Evolutionary conservation across 768 basidiomycete species (phyloP), one percentile per base, ranked within the genome.

Genomic region (Hemileccinum rubropunctum): DNA sequence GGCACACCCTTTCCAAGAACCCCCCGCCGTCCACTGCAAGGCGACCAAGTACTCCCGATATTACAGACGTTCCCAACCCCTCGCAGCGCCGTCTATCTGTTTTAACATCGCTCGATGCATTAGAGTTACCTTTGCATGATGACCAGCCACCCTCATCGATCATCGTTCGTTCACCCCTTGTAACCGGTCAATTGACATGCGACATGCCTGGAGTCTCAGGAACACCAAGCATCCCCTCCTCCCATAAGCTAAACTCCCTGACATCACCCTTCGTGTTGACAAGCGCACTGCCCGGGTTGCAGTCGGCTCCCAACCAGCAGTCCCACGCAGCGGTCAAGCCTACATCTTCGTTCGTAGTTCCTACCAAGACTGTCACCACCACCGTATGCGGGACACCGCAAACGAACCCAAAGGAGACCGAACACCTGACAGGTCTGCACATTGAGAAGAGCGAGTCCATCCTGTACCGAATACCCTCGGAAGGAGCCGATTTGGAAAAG

Each of bases 141-240:
- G 53, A 54, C 40, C 15, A 36, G 6, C 58, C 59, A 5, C 57
- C 54, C 11, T 63, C 63, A 17, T 56, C 63, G 4, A 63, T 61
- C 33, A n/a, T 53, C 32, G n/a, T 63, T 46, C 55, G 59, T 26
- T 63, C 52, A 3, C 58, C 63, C 3, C 42, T 50, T 13, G 47
- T 48, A 30, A 41, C 51, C 39, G 35, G 17, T 15, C 55, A 17
- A 11, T 40, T 44, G n/a, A 36, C 47, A 14, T 30, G 18, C 21
- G 42, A 38, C 15, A 17, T 43, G 6, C 21, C 57, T 20, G 14
- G 30, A 14, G 35, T 27, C 36, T 11, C 34, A 1, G 43, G 20
- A 23, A 42, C 44, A 20, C 14, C 37, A 39, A 17, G 14, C 15
- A 33, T 38, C 32, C n/a, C 4, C 15, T 17, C 52, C 32, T 45